These are phyloP conservation scores for Monascus purpureus DNA, from an alignment of 495 filamentous ascomycete genomes.

Conservation along the genomic window DNA sequence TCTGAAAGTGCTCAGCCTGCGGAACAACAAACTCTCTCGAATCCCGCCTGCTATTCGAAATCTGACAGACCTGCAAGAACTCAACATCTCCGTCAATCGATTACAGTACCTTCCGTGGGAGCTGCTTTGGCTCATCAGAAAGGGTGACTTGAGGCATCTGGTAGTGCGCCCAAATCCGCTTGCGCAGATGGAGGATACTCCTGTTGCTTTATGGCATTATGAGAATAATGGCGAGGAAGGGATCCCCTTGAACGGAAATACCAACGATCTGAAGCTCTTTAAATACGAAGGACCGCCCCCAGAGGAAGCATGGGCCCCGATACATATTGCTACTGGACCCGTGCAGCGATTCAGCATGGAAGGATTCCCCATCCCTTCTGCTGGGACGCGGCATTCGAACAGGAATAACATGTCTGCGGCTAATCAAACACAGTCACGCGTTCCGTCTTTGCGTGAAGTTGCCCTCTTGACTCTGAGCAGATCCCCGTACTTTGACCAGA, in stretches of 20 bases:
- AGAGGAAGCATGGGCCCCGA: conserved; percentile 23
- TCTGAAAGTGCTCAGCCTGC: conserved; percentile 56
- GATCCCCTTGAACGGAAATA: no score
- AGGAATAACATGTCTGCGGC: no score
- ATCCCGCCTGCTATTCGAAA: conserved; percentile 52
- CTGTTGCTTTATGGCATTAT: conserved; percentile 24
- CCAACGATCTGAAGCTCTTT: conserved; percentile 6
- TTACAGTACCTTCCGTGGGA: conserved; percentile 59
- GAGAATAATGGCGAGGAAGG: background rate
- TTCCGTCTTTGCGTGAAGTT: conserved; percentile 45
- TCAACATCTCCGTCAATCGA: conserved; percentile 61
- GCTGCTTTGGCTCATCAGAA: conserved; percentile 43
- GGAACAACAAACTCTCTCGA: conserved; percentile 50
- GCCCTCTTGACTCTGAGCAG: conserved; percentile 35
- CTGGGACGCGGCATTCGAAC: background rate
- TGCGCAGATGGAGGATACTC: conserved; percentile 17
- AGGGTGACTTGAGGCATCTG: conserved; percentile 30
- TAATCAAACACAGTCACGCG: conserved; percentile 8
- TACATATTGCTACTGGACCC: conserved; percentile 33
- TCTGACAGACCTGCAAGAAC: conserved; percentile 45
- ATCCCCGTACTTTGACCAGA: conserved; percentile 27
- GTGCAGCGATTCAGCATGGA: conserved; percentile 29
- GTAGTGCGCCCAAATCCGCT: conserved; percentile 36
- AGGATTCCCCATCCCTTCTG: conserved; percentile 15
- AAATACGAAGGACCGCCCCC: conserved; percentile 19